A percentile compares a stretch with the other conserved stretches of the same genome.
Evolutionary conservation across 768 basidiomycete genomes (phyloP).

Genomic region (Udeniomyces megalosporus): DNA sequence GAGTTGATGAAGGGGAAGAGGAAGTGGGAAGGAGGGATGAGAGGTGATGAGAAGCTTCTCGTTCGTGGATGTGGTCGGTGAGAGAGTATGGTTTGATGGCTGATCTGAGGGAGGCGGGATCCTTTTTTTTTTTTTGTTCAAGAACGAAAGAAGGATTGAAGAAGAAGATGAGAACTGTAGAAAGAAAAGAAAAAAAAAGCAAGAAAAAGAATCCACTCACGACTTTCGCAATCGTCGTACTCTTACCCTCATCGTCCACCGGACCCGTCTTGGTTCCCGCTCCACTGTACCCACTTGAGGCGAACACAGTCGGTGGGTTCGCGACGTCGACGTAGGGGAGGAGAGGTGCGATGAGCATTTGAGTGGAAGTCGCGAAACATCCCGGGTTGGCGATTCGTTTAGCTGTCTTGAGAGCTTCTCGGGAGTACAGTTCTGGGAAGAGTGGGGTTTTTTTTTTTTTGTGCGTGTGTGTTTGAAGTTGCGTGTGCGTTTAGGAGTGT

Average conservation of each 20-base stretch:
- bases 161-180: background rate
- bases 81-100: constrained; percentile 72
- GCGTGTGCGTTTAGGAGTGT: no score
- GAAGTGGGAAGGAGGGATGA: constrained; percentile 35
- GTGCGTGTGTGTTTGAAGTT: no score
- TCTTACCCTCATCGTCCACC: constrained; percentile 49
- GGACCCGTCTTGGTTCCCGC: constrained; percentile 67
- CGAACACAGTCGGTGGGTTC: constrained; percentile 69
- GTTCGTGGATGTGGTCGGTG: constrained; percentile 97
- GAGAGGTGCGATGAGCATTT: constrained; percentile 80
- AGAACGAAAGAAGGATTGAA: background rate
- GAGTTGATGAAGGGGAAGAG: no score
- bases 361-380: constrained; percentile 86
- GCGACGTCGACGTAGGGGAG: constrained; percentile 47
- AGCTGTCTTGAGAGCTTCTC: constrained; percentile 47
- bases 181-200: background rate
- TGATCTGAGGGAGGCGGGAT: constrained; percentile 53
- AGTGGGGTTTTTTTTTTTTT: background rate
- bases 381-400: constrained; percentile 93
- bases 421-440: constrained; percentile 65
- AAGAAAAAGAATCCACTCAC: constrained; percentile 20
- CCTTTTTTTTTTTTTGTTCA: constrained; percentile 18
- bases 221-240: constrained; percentile 65
- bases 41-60: constrained; percentile 78
- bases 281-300: constrained; percentile 84